Base-by-base conservation (phyloP, 495 filamentous ascomycete genomes). In the Tuber borchii region DNA sequence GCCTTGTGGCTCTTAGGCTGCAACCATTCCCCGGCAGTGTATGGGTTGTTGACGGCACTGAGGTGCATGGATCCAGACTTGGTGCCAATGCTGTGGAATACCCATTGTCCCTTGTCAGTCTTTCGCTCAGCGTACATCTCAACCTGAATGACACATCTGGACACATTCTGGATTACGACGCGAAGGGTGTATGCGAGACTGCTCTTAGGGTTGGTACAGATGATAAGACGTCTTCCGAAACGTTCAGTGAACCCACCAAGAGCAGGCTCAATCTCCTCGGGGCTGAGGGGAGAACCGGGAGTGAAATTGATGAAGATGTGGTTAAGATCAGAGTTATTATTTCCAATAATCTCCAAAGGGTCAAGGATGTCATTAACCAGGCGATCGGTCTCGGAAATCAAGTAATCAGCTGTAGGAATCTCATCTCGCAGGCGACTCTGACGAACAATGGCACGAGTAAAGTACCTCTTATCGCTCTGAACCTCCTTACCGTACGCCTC, bases 281-380 rank as follows among this genome's bases (percentile, higher is more conserved):
- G 94, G 83, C 92, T 87, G 51, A 99, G 89, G 82, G 94, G 93
- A 90, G 98, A 98, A 71, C 97, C 92, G 17, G 91, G 91, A 0
- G 92, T 93, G 87, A 99, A 99, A 88, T 99, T 97, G 87, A 99
- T 93, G 88, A 98, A 99, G 89, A 99, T 97, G 87, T 99, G 96
- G 87, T 99, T 99, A 81, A 99, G 88, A 87, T 99, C 95, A 70
- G 95, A 97, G 87, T 97, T 95, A 88, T 97, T 98, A 88, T 96
- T 97, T 75, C 96, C 96, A 81, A 97, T 94, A 80, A 99, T 96
- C 88, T 99, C 95, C 74, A 99, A 86, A 26, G 95, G 95, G 84
- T 98, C 95, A 70, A 99, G 88, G 83, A 99, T 98, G 83, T 99
- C 95, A 85, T 93, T 97, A 88, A 98, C 94, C 74, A 99, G 87